These are phyloP conservation scores for Heliamphora pulchella DNA, from an alignment of 179 eudicot species.

Conservation along the genomic window DNA sequence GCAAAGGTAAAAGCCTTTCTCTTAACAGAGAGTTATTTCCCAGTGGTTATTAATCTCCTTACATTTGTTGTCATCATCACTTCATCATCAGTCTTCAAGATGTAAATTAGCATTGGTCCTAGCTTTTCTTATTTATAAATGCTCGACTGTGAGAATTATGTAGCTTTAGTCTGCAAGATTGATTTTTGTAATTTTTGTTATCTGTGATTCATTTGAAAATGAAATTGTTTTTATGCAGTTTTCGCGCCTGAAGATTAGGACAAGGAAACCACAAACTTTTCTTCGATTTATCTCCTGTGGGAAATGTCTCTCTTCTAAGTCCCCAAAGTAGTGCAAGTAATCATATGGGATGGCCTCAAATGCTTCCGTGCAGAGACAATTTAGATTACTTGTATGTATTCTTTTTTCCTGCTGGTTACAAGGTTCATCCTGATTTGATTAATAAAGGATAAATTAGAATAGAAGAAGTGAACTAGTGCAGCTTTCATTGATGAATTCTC, in stretches of 20 bases:
- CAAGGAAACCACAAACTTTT: constrained; percentile 47
- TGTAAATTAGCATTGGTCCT: too few relatives aligned
- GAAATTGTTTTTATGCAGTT: constrained; percentile 40
- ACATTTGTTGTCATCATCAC: too few relatives aligned
- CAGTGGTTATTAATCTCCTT: too few relatives aligned
- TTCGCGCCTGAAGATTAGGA: constrained; percentile 51
- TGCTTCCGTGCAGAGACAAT: not conserved
- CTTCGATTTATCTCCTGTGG: constrained; percentile 74
- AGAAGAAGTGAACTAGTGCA: constrained; percentile 2
- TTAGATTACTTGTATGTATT: not conserved
- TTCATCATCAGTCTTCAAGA: too few relatives aligned
- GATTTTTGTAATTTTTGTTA: not conserved
- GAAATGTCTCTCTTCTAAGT: constrained; percentile 55
- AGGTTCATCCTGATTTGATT: not conserved
- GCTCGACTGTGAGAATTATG: too few relatives aligned
- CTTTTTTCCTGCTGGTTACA: constrained; percentile 5
- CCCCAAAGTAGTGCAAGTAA: constrained; percentile 45
- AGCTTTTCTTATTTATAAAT: too few relatives aligned
- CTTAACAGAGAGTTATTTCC: too few relatives aligned
- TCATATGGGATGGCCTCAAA: not conserved
- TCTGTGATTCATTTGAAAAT: not conserved
- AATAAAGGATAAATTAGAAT: constrained; percentile 6
- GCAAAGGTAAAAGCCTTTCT: not conserved
- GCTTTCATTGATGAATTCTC: constrained; percentile 2
- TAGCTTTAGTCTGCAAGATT: not conserved